Evolutionary conservation across 768 basidiomycete genomes (phyloP).

Genomic region (Tricholomella constricta): DNA sequence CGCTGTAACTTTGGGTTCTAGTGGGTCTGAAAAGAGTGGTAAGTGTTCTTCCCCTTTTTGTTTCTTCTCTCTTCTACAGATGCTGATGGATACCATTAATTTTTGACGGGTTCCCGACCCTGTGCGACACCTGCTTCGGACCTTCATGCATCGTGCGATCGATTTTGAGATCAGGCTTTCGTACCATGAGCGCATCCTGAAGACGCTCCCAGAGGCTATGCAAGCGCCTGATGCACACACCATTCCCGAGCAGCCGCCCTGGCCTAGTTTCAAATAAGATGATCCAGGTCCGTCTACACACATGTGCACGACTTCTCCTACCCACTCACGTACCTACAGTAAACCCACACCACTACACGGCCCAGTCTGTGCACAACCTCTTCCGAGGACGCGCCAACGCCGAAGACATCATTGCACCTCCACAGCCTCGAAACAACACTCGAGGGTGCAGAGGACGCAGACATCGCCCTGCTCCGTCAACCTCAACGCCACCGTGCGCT

Average conservation of each 20-base stretch:
- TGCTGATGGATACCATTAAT: neutral
- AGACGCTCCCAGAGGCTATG: slow-evolving; percentile 85
- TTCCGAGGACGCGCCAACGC: slow-evolving; percentile 81
- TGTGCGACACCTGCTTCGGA: slow-evolving; percentile 79
- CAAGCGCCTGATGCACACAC: slow-evolving; percentile 62
- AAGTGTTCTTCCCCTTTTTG: slow-evolving; percentile 22
- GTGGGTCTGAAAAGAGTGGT: slow-evolving; percentile 99
- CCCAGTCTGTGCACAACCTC: slow-evolving; percentile 74
- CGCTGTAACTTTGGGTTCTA: slow-evolving; percentile 96
- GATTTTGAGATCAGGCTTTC: slow-evolving; percentile 90
- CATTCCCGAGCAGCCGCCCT: slow-evolving; percentile 72
- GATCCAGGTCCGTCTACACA: slow-evolving; percentile 72
- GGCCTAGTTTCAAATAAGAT: slow-evolving; percentile 84
- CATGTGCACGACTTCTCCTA: neutral
- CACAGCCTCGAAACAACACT: slow-evolving; percentile 68
- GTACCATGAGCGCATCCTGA: slow-evolving; percentile 90
- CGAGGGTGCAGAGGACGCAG: slow-evolving; percentile 58
- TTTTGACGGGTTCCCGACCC: slow-evolving; percentile 93
- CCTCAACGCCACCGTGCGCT: slow-evolving; percentile 67
- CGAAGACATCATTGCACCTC: slow-evolving; percentile 79
- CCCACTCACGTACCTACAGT: slow-evolving; percentile 40
- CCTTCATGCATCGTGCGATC: slow-evolving; percentile 83
- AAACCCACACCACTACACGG: slow-evolving; percentile 77
- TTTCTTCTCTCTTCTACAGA: neutral
- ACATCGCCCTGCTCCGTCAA: slow-evolving; percentile 35